Evolutionary conservation across 2,329 filamentous ascomycete species (phyloP), one percentile per base, ranked within the genome.

Genomic region (Colletotrichum musae): DNA sequence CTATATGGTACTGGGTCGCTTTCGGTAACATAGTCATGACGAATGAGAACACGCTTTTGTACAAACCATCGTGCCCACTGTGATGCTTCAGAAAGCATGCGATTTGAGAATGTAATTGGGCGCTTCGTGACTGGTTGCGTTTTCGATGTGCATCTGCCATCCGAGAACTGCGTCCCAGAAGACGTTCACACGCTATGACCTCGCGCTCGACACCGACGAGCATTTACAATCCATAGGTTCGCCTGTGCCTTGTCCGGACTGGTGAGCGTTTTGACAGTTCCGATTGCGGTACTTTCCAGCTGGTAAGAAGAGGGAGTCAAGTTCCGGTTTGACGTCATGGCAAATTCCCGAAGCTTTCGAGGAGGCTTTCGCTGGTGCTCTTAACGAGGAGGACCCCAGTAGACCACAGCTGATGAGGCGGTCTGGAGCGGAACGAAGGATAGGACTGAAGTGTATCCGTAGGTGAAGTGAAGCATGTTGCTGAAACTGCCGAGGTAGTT

Each of bases 401-500:
- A 13, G 51, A 36, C 32, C 32, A 10, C 9, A 6, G 28, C 32
- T 10, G 21, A 18, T 15, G 51, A 39, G 24, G 7, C 10, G 41
- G n/a, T 32, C 45, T 26, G 43, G 21, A 32, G 21, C 32, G n/a
- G n/a, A 39, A 48, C 45, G 56, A 32, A 52, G 43, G 28, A 16
- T 18, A 12, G 24, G 7, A 56, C 41, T 18, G 32, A 59, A 59
- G 66, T n/a, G 18, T 59, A 28, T 63, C 51, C n/a, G 39, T 36
- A 13, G 32, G 39, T 59, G 41, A n/a, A 32, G 39, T 59, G 41
- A n/a, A 32, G 21, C 18, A 47, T 10, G 21, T 16, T 41, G 56
- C 56, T 70, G 62, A 70, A 70, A 70, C 67, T 41, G 51, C 67
- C 67, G 62, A 70, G 67, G 63, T 36, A 61, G n/a, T 12, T 41